phyloP scores from a whole-genome alignment of 805 yeast species.

The Dipodascopsis uninucleata region DNA sequence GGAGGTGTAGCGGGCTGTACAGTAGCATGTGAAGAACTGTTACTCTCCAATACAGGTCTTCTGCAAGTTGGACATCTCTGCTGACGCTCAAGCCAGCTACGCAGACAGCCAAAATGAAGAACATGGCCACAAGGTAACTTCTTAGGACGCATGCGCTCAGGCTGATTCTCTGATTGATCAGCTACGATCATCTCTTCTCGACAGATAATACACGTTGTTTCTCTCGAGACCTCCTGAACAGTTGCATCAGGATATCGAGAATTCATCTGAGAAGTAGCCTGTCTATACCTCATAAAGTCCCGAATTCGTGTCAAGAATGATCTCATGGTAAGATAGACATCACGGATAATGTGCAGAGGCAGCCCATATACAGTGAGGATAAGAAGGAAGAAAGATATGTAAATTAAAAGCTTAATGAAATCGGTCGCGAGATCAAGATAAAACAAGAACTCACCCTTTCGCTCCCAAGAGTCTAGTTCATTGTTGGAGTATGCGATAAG shows the following conservation, averaged over 20 bases:
- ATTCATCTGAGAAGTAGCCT: slow-evolving; percentile 57
- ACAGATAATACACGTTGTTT: slow-evolving; percentile 68
- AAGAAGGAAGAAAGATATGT: slow-evolving; percentile 46
- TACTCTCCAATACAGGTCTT: slow-evolving; percentile 51
- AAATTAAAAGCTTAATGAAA: slow-evolving; percentile 45
- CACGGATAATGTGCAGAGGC: slow-evolving; percentile 50
- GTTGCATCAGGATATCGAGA: slow-evolving; percentile 61
- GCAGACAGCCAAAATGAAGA: slow-evolving; percentile 82
- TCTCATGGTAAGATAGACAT: slow-evolving; percentile 41
- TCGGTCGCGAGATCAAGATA: slow-evolving; percentile 45
- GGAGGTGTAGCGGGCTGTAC: background rate
- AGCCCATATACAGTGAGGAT: slow-evolving; percentile 45
- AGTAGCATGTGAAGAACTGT: slow-evolving; percentile 4
- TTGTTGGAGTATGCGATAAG: slow-evolving; percentile 43
- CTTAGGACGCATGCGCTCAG: slow-evolving; percentile 52
- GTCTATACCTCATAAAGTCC: slow-evolving; percentile 33
- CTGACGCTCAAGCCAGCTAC: slow-evolving; percentile 89
- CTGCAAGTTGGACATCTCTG: slow-evolving; percentile 93
- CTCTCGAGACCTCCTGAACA: slow-evolving; percentile 52
- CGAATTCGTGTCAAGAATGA: slow-evolving; percentile 32
- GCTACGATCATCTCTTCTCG: slow-evolving; percentile 74
- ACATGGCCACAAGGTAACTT: slow-evolving; percentile 81
- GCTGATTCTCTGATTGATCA: slow-evolving; percentile 10
- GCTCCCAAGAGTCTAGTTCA: slow-evolving; percentile 72
- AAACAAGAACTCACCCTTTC: slow-evolving; percentile 57